Evolutionary conservation across 2,329 filamentous ascomycete species (phyloP), one percentile per base, ranked within the genome.

Genomic region (Xylaria sp.): DNA sequence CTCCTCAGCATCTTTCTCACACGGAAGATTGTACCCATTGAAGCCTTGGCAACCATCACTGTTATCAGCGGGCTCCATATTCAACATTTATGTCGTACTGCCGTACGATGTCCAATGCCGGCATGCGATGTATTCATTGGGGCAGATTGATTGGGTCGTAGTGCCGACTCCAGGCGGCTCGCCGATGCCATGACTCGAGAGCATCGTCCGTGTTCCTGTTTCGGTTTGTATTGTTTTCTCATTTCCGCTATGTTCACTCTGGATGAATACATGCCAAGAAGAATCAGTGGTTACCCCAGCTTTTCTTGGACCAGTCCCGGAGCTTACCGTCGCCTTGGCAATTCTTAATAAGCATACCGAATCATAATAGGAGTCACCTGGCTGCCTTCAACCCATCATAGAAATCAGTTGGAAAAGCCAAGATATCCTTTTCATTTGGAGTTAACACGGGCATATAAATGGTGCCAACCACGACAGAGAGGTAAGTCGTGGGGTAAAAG

Each of bases 241-340:
- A 33, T 60, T 48, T 28, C 55, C 28, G 31, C 15, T 39, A 15
- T 55, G 39, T 67, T 31, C 54, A 67, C 60, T 67, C 49, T 67
- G 65, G 65, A 64, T 67, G 60, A 67, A 67, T 67, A 49, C 48
- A 56, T 54, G 73, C 73, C 73, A 75, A 75, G 73, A 61, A 23
- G 49, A 56, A 52, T 52, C 71, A 69, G 71, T 71, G 71, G 60
- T 73, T 74, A 70, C 73, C 70, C 72, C 66, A 66, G 66, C 48
- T 68, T 52, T 46, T 57, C 31, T 36, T 63, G 7, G 13, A 39
- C 72, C 72, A 75, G 69, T 74, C 60, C 65, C 20, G 51, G 20
- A 36, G 52, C 39, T 41, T 41, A 18, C 12, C 39, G 10, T 25
- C 25, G 62, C 55, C 69, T 74, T 69, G 72, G 63, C 73, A 71